phyloP scores from a whole-genome alignment of 305 asterid species.

The Solanum hybrid region DNA sequence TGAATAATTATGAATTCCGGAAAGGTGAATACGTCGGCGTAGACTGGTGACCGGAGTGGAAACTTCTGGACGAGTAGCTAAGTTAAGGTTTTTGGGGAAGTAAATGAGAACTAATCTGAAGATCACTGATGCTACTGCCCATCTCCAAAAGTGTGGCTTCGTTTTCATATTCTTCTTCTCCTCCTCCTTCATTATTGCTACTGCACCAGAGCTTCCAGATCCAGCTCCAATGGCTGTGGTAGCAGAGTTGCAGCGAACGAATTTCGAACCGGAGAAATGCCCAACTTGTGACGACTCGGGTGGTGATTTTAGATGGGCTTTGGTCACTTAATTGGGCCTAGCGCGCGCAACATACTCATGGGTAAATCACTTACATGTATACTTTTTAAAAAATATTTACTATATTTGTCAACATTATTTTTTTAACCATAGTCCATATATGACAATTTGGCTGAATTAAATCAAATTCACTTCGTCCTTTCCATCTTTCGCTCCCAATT shows the following conservation, averaged over 20 bases:
- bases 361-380: no score
- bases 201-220: not conserved
- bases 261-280: not conserved
- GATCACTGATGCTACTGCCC: conserved; percentile 54
- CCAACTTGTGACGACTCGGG: not conserved
- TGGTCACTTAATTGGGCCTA: not conserved
- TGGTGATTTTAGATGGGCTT: not conserved
- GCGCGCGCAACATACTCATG: not conserved
- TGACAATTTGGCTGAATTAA: no score
- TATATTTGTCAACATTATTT: no score
- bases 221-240: not conserved
- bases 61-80: conserved; percentile 88
- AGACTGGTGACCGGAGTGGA: conserved; percentile 94
- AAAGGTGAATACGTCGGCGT: conserved; percentile 54
- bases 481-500: no score
- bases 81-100: conserved; percentile 61
- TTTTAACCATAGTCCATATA: no score
- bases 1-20: not conserved
- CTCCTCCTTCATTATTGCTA: not conserved
- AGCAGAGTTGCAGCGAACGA: not conserved
- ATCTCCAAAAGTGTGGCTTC: conserved; percentile 49
- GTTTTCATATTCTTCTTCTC: not conserved
- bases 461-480: no score
- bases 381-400: no score
- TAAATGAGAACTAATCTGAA: conserved; percentile 58